A percentile compares a stretch with the other conserved stretches of the same genome.
These are phyloP conservation scores for Auriscalpium orientale DNA, from an alignment of 768 basidiomycete species.

Conservation along the genomic window DNA sequence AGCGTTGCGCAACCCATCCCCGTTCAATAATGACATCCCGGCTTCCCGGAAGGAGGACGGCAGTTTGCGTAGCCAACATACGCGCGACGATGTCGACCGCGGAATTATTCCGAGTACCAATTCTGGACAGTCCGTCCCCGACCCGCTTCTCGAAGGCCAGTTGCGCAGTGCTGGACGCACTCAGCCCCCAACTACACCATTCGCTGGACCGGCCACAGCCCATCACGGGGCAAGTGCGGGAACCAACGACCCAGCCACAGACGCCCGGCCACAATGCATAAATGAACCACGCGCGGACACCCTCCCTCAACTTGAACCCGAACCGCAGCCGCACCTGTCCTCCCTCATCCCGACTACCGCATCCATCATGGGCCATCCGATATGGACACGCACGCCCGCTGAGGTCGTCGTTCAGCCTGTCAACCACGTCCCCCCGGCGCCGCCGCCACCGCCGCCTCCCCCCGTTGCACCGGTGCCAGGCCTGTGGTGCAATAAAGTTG, in stretches of 20 bases:
- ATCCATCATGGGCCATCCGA: not conserved
- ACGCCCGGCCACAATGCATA: too few species aligned
- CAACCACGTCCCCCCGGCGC: not conserved
- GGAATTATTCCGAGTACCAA: too few species aligned
- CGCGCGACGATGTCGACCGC: too few species aligned
- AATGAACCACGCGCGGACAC: too few species aligned
- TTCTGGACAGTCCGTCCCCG: too few species aligned
- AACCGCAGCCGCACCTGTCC: not conserved
- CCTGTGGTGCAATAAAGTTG: conserved; percentile 10
- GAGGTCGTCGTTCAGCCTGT: not conserved
- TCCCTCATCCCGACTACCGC: not conserved
- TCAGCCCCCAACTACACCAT: too few species aligned
- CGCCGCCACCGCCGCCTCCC: not conserved
- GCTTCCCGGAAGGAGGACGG: not conserved
- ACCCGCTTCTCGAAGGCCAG: too few species aligned
- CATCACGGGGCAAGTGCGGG: too few species aligned
- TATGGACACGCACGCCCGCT: not conserved
- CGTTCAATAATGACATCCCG: not conserved
- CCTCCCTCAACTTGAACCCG: too few species aligned
- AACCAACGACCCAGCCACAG: too few species aligned
- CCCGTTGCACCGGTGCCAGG: conserved; percentile 1
- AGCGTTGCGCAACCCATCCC: not conserved
- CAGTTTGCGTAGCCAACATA: not conserved
- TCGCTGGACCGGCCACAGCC: too few species aligned
- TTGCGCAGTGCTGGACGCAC: too few species aligned